Conservation (phyloP, 805 yeast species). For the Jamesozyma jinghongensis region DNA sequence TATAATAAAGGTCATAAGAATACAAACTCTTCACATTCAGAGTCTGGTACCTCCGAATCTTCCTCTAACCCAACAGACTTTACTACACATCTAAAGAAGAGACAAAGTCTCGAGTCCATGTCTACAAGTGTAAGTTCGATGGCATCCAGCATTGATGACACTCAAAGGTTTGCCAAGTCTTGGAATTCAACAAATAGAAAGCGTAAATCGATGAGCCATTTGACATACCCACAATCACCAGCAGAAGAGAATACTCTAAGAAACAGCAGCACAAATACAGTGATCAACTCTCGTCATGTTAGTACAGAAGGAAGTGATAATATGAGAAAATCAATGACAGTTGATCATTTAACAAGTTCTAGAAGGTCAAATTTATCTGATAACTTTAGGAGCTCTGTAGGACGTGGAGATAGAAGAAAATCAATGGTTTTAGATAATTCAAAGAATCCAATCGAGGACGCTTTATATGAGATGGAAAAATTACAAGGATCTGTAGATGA, state of each 20-base stretch:
- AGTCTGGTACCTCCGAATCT: conserved; percentile 17
- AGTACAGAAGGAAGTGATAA: too few relatives aligned
- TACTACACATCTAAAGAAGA: conserved; percentile 21
- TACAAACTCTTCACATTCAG: conserved; percentile 1
- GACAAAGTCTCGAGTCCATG: conserved; percentile 27
- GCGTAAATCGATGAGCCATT: conserved; percentile 23
- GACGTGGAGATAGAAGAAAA: conserved; percentile 16
- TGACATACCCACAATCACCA: conserved; percentile 6
- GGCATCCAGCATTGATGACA: conserved; percentile 28
- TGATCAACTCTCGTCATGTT: conserved; percentile 1
- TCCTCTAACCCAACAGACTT: conserved; percentile 30
- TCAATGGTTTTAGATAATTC: conserved; percentile 24
- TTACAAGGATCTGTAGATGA: conserved; percentile 17
- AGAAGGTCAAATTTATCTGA: too few relatives aligned
- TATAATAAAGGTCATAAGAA: not conserved
- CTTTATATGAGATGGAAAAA: conserved; percentile 26
- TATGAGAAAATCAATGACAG: not conserved
- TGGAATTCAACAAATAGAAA: conserved; percentile 29
- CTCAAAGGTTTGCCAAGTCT: conserved; percentile 29
- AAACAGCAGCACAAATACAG: conserved; percentile 14
- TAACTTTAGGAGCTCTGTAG: too few relatives aligned
- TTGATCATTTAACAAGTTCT: not conserved
- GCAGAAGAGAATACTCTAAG: conserved; percentile 6
- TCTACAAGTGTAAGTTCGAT: conserved; percentile 28
- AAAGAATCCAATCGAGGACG: conserved; percentile 24